Conservation (phyloP, 768 basidiomycete species). For the Suillus weaverae region DNA sequence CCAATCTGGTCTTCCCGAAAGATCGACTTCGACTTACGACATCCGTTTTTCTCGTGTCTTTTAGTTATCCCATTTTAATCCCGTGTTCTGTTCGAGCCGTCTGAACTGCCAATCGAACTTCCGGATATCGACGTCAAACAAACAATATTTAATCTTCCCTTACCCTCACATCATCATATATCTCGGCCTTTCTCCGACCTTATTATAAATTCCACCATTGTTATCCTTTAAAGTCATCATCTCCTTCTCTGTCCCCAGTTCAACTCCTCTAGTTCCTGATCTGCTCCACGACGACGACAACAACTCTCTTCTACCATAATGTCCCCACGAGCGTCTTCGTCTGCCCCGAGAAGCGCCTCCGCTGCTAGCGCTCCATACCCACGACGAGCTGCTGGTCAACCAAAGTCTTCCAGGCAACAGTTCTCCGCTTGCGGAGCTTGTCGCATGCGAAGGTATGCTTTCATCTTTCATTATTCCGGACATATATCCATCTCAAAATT, state of each 20-base stretch:
- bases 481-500: not conserved
- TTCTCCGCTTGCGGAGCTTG: constrained; percentile 95
- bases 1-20: constrained; percentile 23
- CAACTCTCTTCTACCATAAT: constrained; percentile 34
- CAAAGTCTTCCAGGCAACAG: constrained; percentile 79
- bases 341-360: constrained; percentile 29
- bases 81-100: constrained; percentile 1
- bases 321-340: constrained; percentile 56
- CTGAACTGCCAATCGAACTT: constrained; percentile 18
- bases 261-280: not conserved
- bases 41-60: constrained; percentile 38
- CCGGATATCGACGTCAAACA: constrained; percentile 31
- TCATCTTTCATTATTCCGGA: not conserved
- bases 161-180: constrained; percentile 12
- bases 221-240: constrained; percentile 22
- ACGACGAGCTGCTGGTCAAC: constrained; percentile 56
- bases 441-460: constrained; percentile 73
- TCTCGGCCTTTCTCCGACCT: constrained; percentile 19
- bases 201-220: constrained; percentile 18
- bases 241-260: constrained; percentile 18
- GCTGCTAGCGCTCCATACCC: constrained; percentile 34
- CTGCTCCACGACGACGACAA: not conserved
- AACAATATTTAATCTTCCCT: constrained; percentile 18
- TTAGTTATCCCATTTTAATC: constrained; percentile 20
- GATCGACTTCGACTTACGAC: constrained; percentile 35